Evolutionary conservation across 1,284 basidiomycete species (phyloP).

Genomic region (Tremellales sp.): DNA sequence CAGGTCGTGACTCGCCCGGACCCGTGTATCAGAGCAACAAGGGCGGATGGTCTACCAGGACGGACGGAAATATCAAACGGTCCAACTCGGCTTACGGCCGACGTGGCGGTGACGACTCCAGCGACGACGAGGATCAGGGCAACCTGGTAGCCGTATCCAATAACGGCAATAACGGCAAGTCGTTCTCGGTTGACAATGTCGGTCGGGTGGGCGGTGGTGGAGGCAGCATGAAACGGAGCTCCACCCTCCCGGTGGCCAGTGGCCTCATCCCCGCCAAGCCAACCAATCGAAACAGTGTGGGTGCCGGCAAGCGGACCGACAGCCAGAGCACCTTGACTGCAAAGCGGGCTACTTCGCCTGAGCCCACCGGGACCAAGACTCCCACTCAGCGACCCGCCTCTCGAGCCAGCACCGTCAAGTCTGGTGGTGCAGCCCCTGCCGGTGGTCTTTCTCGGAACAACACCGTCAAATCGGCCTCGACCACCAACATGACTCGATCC

Average conservation of each 20-base stretch:
- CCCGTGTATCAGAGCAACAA: neutral
- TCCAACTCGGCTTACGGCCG: conserved; percentile 15
- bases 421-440: neutral
- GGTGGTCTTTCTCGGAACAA: conserved; percentile 17
- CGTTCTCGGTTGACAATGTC: conserved; percentile 40
- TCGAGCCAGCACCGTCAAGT: conserved; percentile 17
- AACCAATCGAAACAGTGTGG: conserved; percentile 19
- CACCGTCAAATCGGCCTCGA: conserved; percentile 21
- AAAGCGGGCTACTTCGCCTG: conserved; percentile 3
- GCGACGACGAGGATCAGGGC: conserved; percentile 36
- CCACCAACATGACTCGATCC: conserved; percentile 2
- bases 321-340: conserved; percentile 37
- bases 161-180: conserved; percentile 30
- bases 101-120: conserved; percentile 30
- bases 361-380: conserved; percentile 6
- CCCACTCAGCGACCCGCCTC: conserved; percentile 9
- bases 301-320: conserved; percentile 20
- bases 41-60: conserved; percentile 42
- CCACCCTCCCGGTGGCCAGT: conserved; percentile 27
- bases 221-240: conserved; percentile 23
- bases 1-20: conserved; percentile 31
- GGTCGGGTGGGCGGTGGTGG: conserved; percentile 19
- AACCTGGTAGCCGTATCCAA: conserved; percentile 44
- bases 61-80: conserved; percentile 42
- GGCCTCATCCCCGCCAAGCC: conserved; percentile 37